phyloP scores from a whole-genome alignment of 139 green algal species.

The Pleodorina starrii region DNA sequence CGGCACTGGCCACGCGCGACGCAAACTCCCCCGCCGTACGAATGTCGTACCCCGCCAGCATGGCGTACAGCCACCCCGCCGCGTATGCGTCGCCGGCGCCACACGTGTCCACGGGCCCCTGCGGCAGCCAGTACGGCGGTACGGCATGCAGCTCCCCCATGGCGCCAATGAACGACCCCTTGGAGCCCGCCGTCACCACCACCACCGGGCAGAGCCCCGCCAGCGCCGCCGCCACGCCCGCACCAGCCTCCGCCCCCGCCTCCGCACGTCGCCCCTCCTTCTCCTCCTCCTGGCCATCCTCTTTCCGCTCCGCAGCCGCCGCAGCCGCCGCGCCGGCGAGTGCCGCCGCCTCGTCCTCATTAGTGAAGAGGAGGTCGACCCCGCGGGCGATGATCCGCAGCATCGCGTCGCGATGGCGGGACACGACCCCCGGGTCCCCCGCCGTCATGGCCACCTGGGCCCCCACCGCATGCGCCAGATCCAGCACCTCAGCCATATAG shows the following conservation, averaged over 20 bases:
- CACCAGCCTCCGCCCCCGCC: not conserved
- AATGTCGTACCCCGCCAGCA: conserved; percentile 64
- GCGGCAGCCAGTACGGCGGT: conserved; percentile 77
- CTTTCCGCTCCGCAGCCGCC: no score
- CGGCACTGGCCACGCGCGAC: conserved; percentile 72
- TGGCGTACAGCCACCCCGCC: conserved; percentile 50
- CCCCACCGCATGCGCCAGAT: conserved; percentile 63
- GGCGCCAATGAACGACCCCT: conserved; percentile 65
- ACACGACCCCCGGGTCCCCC: conserved; percentile 88
- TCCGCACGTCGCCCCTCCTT: not conserved
- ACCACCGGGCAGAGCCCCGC: conserved; percentile 73
- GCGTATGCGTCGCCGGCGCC: conserved; percentile 68
- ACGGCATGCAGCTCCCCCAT: conserved; percentile 73
- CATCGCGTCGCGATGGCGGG: conserved; percentile 69
- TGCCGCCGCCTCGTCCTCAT: conserved; percentile 60
- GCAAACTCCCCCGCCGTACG: conserved; percentile 75
- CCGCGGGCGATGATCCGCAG: conserved; percentile 61
- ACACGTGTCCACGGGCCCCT: conserved; percentile 90
- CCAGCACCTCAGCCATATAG: conserved; percentile 63
- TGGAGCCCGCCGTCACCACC: conserved; percentile 89
- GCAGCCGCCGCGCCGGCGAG: no score
- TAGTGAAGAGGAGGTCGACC: conserved; percentile 88
- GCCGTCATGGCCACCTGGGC: conserved; percentile 87
- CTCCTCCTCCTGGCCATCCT: no score
- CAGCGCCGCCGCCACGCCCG: conserved; percentile 72